A percentile compares a stretch with the other conserved stretches of the same genome.
Evolutionary conservation across 306 rosid genomes (phyloP).

Genomic region (Gastrolobium villosum): DNA sequence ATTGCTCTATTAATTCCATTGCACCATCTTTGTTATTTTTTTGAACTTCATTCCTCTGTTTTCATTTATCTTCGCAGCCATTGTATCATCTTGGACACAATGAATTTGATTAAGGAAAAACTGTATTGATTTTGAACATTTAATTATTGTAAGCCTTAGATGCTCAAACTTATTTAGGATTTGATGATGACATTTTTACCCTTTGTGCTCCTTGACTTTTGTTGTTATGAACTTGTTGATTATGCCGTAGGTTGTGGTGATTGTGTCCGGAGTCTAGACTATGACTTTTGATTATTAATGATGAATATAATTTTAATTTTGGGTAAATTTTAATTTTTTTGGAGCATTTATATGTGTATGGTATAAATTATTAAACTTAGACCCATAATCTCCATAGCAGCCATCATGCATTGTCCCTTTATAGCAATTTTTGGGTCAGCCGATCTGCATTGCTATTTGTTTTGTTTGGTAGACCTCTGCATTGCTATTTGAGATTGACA

Average conservation of each 20-base stretch:
- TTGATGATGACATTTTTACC: background rate
- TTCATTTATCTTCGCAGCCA: conserved; percentile 13
- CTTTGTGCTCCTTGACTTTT: conserved; percentile 1
- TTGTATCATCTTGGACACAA: conserved; percentile 15
- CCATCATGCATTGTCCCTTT: background rate
- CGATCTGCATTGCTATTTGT: too few relatives aligned
- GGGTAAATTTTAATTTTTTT: background rate
- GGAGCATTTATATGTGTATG: background rate
- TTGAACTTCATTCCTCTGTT: background rate
- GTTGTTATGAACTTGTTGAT: conserved; percentile 3
- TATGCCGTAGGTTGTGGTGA: conserved; percentile 23
- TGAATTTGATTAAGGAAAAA: conserved; percentile 4
- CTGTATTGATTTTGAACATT: background rate
- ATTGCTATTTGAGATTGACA: background rate
- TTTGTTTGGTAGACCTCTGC: too few relatives aligned
- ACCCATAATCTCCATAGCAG: background rate
- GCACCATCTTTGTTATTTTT: background rate
- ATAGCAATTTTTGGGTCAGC: too few relatives aligned
- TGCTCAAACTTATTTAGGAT: conserved; percentile 1
- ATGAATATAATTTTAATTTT: background rate
- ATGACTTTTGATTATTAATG: conserved; percentile 3
- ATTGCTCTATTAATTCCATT: background rate
- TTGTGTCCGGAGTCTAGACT: conserved; percentile 6
- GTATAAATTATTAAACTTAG: background rate
- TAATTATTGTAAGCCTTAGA: background rate